These are phyloP conservation scores for Mycena amicta DNA, from an alignment of 768 basidiomycete species.

Conservation along the genomic window DNA sequence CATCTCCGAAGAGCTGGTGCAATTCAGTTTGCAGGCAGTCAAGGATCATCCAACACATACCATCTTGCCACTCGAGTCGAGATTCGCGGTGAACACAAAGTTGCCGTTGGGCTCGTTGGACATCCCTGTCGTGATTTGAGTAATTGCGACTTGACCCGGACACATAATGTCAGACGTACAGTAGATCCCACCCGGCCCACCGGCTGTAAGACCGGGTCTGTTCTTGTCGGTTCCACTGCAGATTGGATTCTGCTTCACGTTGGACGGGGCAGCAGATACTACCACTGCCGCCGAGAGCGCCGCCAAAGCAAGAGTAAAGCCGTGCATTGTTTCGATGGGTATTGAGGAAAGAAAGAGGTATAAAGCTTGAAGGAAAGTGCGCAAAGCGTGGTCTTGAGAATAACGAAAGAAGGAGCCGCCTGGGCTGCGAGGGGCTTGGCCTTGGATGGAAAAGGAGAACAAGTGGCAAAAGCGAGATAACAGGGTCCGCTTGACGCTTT, in stretches of 20 bases:
- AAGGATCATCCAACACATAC: conserved; percentile 16
- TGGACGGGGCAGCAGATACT: conserved; percentile 8
- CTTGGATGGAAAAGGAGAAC: too few relatives aligned
- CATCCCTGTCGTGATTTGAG: conserved; percentile 28
- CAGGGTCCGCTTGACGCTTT: too few relatives aligned
- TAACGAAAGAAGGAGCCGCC: too few relatives aligned
- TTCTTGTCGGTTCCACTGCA: conserved; percentile 14
- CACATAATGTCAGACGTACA: not conserved
- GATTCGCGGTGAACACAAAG: conserved; percentile 34
- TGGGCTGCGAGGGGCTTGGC: too few relatives aligned
- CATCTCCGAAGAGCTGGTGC: conserved; percentile 10
- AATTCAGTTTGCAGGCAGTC: not conserved
- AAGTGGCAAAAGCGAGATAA: too few relatives aligned
- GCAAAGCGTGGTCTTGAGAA: too few relatives aligned
- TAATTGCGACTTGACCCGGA: not conserved
- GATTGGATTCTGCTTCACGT: conserved; percentile 14
- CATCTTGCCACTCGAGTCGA: conserved; percentile 33
- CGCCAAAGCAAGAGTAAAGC: too few relatives aligned
- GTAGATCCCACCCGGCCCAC: conserved; percentile 15
- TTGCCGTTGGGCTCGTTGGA: conserved; percentile 40
- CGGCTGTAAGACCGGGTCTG: conserved; percentile 14
- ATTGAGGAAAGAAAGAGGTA: not conserved
- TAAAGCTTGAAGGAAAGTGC: too few relatives aligned
- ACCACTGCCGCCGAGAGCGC: conserved; percentile 12
- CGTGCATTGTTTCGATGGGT: too few relatives aligned